Conservation (phyloP, 73 alveolate genomes). For the Paramecium octaurelia region DNA sequence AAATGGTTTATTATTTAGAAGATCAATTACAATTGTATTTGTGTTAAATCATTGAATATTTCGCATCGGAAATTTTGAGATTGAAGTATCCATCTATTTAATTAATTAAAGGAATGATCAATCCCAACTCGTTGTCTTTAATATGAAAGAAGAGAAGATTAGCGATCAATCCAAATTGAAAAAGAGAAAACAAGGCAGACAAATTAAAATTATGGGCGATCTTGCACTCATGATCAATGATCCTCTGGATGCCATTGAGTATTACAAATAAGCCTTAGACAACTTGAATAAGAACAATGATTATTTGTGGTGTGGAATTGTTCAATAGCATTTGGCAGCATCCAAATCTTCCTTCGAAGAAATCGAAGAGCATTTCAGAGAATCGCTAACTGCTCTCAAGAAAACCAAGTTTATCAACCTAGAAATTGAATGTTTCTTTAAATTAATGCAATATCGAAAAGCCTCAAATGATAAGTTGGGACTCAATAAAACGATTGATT, state of each 20-base stretch:
- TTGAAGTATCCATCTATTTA: background rate
- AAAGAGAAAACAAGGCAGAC: constrained; percentile 27
- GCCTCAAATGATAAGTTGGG: constrained; percentile 22
- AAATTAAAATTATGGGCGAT: constrained; percentile 32
- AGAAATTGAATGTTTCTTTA: constrained; percentile 46
- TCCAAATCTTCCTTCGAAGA: background rate
- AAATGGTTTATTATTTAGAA: constrained; percentile 29
- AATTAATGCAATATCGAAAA: constrained; percentile 20
- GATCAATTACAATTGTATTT: background rate
- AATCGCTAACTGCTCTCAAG: background rate
- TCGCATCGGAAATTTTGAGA: constrained; percentile 20
- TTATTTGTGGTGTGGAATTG: background rate
- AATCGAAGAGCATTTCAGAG: constrained; percentile 42
- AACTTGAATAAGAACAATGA: constrained; percentile 23
- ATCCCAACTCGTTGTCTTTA: background rate
- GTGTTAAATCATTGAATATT: constrained; percentile 15
- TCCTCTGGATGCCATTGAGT: background rate
- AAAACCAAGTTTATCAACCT: constrained; percentile 4
- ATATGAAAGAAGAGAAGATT: constrained; percentile 26
- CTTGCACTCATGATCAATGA: background rate
- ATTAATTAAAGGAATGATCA: background rate
- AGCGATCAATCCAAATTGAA: background rate
- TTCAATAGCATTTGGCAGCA: background rate
- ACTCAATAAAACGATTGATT: background rate
- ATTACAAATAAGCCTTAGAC: constrained; percentile 1